Evolutionary conservation across 345 rosid genomes (phyloP).

Genomic region (Eucalyptus pauciflora): DNA sequence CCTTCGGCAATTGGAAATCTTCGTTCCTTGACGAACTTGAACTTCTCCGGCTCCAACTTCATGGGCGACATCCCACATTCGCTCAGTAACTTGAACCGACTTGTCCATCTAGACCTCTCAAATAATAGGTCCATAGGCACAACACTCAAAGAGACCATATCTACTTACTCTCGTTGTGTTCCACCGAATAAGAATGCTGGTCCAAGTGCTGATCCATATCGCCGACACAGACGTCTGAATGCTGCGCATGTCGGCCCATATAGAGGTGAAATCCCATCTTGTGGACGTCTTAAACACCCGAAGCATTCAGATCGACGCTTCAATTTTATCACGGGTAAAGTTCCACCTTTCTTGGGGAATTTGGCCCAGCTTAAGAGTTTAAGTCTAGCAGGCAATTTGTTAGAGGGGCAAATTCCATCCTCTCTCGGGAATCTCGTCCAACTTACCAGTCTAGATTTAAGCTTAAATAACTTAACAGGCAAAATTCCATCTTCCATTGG

Average conservation of each 20-base stretch:
- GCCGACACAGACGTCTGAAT: no score
- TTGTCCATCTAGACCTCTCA: not conserved
- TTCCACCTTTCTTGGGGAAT: not conserved
- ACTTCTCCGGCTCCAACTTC: not conserved
- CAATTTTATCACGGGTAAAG: not conserved
- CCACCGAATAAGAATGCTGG: no score
- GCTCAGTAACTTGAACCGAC: not conserved
- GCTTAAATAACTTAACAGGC: accelerated
- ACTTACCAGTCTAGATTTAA: not conserved
- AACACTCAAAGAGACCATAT: not conserved
- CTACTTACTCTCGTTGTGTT: no score
- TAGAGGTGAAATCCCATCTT: not conserved
- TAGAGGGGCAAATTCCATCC: not conserved
- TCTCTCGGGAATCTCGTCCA: not conserved
- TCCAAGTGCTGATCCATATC: no score
- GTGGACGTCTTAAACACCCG: not conserved
- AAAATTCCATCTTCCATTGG: not conserved
- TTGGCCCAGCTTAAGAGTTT: not conserved
- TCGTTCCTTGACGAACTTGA: accelerated
- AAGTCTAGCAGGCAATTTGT: not conserved
- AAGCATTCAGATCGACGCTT: no score
- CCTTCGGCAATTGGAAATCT: no score
- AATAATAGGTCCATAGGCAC: not conserved
- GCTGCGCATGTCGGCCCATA: no score
- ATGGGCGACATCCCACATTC: not conserved